A percentile compares a stretch with the other conserved stretches of the same genome.
Conservation (phyloP, 2,329 filamentous ascomycete species). For the Botrytis sinoallii region DNA sequence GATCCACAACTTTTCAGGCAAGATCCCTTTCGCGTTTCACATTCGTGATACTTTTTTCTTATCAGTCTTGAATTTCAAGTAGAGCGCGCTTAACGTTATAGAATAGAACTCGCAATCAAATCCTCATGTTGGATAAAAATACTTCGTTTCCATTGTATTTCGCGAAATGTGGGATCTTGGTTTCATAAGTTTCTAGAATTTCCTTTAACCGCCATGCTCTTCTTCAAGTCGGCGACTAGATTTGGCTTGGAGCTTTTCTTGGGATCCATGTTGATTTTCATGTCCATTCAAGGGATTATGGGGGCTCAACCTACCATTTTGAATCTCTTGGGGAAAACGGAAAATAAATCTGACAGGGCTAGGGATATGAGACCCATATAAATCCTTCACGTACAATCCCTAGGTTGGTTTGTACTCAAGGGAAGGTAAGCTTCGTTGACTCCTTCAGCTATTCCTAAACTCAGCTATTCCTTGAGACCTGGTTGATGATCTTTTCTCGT, state of each 20-base stretch:
- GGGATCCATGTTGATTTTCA: neutral
- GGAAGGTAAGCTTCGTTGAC: neutral
- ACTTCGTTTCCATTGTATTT: neutral
- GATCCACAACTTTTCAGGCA: neutral
- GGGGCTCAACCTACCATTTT: neutral
- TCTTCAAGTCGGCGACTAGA: neutral
- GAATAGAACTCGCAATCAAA: neutral
- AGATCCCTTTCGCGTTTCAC: neutral
- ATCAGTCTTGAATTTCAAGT: neutral
- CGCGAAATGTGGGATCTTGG: neutral
- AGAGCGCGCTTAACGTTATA: neutral
- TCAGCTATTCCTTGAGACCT: neutral
- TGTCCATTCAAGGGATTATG: neutral
- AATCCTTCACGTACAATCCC: constrained; percentile 4
- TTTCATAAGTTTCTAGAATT: neutral
- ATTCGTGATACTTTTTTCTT: neutral
- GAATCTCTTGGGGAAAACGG: neutral
- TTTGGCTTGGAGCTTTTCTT: neutral
- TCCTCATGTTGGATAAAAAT: neutral
- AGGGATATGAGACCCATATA: neutral
- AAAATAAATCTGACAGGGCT: neutral
- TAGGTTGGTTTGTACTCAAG: neutral
- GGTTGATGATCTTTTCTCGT: neutral
- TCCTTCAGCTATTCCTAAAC: neutral
- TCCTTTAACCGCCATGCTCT: neutral